These are phyloP conservation scores for Hygrocybe punicea DNA, from an alignment of 768 basidiomycete genomes.

Conservation along the genomic window DNA sequence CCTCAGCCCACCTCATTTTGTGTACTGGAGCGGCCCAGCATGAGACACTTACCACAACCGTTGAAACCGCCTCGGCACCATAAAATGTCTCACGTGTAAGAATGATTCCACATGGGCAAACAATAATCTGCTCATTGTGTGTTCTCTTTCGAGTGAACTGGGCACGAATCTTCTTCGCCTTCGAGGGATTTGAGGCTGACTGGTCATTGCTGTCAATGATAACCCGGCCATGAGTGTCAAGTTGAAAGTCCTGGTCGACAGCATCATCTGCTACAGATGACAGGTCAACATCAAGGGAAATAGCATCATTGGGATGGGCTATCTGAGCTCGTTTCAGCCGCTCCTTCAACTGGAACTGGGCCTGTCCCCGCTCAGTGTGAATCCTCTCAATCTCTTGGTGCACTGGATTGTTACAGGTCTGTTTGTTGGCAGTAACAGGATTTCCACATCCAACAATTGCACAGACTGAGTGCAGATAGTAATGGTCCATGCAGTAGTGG, in stretches of 20 bases:
- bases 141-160: conserved; percentile 21
- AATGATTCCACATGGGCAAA: conserved; percentile 26
- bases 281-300: too few relatives aligned
- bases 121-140: conserved; percentile 27
- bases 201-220: too few relatives aligned
- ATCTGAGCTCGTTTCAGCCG: too few relatives aligned
- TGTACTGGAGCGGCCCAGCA: too few relatives aligned
- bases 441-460: conserved; percentile 10
- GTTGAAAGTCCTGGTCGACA: too few relatives aligned
- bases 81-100: conserved; percentile 22
- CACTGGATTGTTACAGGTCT: conserved; percentile 18
- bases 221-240: too few relatives aligned
- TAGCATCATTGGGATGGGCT: too few relatives aligned
- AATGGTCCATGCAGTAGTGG: conserved; percentile 19
- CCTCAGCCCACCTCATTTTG: too few relatives aligned
- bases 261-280: too few relatives aligned
- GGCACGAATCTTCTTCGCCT: too few relatives aligned
- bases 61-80: not conserved
- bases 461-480: conserved; percentile 10
- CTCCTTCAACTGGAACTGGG: too few relatives aligned
- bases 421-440: not conserved
- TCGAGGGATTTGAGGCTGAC: too few relatives aligned
- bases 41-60: not conserved
- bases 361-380: conserved; percentile 7
- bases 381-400: conserved; percentile 23